Evolutionary conservation across 1,284 basidiomycete species (phyloP), one percentile per base, ranked within the genome.

Genomic region (Lignosus rhinocerotis): DNA sequence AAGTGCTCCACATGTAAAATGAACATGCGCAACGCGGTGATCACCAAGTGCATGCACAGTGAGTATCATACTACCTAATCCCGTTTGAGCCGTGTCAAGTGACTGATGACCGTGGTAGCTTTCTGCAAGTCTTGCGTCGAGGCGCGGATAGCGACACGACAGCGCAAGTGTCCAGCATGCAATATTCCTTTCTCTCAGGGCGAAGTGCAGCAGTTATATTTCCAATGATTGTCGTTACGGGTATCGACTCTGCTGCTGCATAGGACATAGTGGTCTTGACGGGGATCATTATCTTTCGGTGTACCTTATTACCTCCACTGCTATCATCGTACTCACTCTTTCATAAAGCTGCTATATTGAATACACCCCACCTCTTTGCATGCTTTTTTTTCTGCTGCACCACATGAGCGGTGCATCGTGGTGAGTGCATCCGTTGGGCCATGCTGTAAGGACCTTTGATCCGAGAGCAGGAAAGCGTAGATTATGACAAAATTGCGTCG

Each of bases 31-130:
- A 86, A 88, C 62, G 91, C 92, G 36, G 87, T 96, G 58, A 86
- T 99, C 66, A 91, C 87, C 30, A 96, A 96, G 72, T 99, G 96
- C 79, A 88, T 93, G 85, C 96, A 98, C 72, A 93, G 93, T 95
- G 72, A 68, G 92, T 84, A 31, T 45, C 41, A 9, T 21, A 47
- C 34, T 46, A 34, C 39, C 14, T 33, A 12, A 39, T 33, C 16
- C 12, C 7, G 2, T 17, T 32, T 19, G 31, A 4, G 12, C 1
- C 6, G 14, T 3, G 25, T 25, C 25, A 2, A 25, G 25, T 32
- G 6, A 10, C 51, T 45, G 38, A 33, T 5, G 1, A 25, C 36
- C 21, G 32, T 30, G 2, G 56, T 32, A 94, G 92, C 94, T 0
- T 96, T 98, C 75, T 98, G 96, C 78, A 90, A 90, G 71, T 76